These are phyloP conservation scores for Exutisphaerella laricina DNA, from an alignment of 2,329 filamentous ascomycete genomes.

Conservation along the genomic window DNA sequence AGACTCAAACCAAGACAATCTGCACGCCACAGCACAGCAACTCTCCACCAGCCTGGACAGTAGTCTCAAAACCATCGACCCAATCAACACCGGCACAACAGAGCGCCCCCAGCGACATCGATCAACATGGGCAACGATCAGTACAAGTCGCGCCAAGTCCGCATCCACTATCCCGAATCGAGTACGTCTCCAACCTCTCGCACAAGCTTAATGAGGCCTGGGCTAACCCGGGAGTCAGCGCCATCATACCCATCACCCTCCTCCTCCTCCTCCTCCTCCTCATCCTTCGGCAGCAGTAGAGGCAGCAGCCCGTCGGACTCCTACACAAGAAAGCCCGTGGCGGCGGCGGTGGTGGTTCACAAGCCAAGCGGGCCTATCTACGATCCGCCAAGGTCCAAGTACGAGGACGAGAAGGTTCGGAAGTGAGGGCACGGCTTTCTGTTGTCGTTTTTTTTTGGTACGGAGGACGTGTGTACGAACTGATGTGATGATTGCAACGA, in stretches of 20 bases:
- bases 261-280: conserved; percentile 1
- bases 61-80: background rate
- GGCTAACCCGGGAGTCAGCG: background rate
- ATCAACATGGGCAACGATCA: background rate
- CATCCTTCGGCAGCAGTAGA: background rate
- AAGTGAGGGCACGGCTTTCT: no score
- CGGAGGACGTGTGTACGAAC: no score
- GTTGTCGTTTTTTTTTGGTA: no score
- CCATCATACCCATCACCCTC: background rate
- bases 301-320: conserved; percentile 1
- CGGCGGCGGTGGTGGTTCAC: conserved; percentile 1
- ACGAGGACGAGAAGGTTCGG: no score
- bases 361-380: background rate
- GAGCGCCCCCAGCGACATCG: background rate
- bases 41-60: background rate
- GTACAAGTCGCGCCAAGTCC: background rate
- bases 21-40: conserved; percentile 2
- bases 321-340: background rate
- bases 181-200: background rate
- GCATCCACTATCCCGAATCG: background rate
- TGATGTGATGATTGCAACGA: no score
- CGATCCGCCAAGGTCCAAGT: no score
- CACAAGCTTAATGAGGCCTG: background rate
- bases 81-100: background rate
- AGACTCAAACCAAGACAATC: conserved; percentile 1